These are phyloP conservation scores for Leccinum incarnatum DNA, from an alignment of 768 basidiomycete genomes.

Conservation along the genomic window DNA sequence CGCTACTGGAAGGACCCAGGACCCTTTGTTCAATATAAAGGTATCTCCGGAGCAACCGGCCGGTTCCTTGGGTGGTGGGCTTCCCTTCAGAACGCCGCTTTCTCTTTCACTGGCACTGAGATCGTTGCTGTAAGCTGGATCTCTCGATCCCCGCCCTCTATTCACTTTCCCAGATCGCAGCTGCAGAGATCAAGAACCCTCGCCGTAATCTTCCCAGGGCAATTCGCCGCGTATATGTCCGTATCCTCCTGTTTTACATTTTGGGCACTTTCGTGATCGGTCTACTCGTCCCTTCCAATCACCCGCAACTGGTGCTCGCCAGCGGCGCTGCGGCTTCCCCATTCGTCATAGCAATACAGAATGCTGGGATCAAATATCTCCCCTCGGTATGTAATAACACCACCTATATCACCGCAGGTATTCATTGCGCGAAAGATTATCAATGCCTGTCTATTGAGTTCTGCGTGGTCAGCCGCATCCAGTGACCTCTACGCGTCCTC, in stretches of 20 bases:
- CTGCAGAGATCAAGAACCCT: background rate
- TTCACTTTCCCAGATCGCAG: background rate
- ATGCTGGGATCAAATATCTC: background rate
- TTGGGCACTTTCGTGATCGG: background rate
- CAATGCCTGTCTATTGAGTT: background rate
- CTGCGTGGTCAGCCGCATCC: background rate
- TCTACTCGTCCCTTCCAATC: background rate
- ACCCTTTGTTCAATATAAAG: background rate
- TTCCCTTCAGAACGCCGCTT: background rate
- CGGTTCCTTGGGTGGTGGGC: background rate
- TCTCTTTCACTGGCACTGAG: background rate
- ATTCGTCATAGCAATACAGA: background rate
- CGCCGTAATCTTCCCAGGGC: background rate
- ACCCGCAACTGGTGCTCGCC: background rate
- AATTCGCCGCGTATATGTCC: background rate
- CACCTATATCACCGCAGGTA: background rate
- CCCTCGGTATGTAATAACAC: background rate
- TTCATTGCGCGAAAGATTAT: background rate
- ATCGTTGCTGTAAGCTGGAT: background rate
- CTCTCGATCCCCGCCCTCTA: background rate
- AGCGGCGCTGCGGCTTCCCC: background rate
- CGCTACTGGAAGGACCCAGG: background rate
- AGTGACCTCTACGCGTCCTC: slow-evolving; percentile 49
- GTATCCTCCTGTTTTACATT: background rate
- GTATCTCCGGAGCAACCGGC: background rate